Percentiles rank a stretch among this genome's conserved stretches.
These are phyloP conservation scores for Backusella westeae DNA, from an alignment of 192 early-diverging fungal species.

Conservation along the genomic window DNA sequence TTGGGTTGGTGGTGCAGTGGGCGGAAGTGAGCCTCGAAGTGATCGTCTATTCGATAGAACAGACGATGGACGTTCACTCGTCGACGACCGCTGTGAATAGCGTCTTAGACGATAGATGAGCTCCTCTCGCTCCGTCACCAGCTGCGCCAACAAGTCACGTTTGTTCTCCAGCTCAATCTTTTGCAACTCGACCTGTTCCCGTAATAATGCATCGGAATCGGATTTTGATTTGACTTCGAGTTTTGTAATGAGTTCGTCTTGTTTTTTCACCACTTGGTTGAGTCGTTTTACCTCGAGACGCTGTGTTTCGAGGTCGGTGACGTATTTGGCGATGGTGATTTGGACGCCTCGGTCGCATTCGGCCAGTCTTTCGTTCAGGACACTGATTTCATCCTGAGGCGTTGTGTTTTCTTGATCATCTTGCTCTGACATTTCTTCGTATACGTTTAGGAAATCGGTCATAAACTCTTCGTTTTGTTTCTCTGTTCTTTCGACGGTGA, in stretches of 20 bases:
- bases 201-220: constrained; percentile 7
- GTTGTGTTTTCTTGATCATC: not conserved
- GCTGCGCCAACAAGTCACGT: constrained; percentile 17
- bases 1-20: constrained; percentile 19
- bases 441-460: constrained; percentile 18
- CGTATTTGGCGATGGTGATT: constrained; percentile 22
- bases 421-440: constrained; percentile 9
- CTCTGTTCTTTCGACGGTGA: not conserved
- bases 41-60: not conserved
- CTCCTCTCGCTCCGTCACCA: constrained; percentile 27
- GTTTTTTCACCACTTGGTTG: constrained; percentile 17
- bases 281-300: constrained; percentile 12
- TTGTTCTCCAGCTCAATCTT: constrained; percentile 25
- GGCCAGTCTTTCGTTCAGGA: not conserved
- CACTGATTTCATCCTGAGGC: not conserved
- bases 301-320: constrained; percentile 19
- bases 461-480: constrained; percentile 16
- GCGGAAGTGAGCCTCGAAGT: not conserved
- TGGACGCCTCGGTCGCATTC: constrained; percentile 20
- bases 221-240: not conserved
- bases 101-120: not conserved
- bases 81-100: not conserved
- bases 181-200: constrained; percentile 24
- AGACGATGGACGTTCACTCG: not conserved
- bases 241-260: constrained; percentile 23